Conservation (phyloP, 1,284 basidiomycete genomes). For the Ustilago cynodontis region DNA sequence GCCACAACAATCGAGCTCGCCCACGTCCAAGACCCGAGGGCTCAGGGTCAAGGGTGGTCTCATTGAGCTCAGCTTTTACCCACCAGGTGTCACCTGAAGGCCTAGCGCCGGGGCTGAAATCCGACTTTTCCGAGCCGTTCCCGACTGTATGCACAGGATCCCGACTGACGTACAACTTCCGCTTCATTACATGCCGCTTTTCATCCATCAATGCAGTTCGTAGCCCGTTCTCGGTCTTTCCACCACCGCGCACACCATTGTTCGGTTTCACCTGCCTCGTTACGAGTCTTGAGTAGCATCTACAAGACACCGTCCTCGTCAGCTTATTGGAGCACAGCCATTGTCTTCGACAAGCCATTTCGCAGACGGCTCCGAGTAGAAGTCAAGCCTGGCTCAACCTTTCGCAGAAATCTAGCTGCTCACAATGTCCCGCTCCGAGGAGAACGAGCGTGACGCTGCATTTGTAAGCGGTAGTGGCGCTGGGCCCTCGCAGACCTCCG, state of each 20-base stretch:
- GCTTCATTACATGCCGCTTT: conserved; percentile 15
- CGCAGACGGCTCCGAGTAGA: background rate
- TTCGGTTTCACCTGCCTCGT: conserved; percentile 9
- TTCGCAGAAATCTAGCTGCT: background rate
- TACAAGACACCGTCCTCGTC: background rate
- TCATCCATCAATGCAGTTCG: conserved; percentile 26
- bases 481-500: conserved; percentile 19
- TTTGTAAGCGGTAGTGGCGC: conserved; percentile 18
- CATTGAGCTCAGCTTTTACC: background rate
- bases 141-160: conserved; percentile 17
- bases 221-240: conserved; percentile 8
- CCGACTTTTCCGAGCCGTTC: background rate
- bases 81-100: background rate
- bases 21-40: background rate
- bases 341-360: background rate
- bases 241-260: conserved; percentile 29
- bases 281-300: conserved; percentile 7
- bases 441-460: conserved; percentile 27
- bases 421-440: conserved; percentile 35
- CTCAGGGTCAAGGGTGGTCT: background rate
- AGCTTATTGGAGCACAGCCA: background rate
- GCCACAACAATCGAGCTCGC: background rate
- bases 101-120: background rate
- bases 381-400: background rate
- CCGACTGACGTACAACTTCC: conserved; percentile 25